Percentiles rank a stretch among this genome's conserved stretches.
Evolutionary conservation across 176 grass and related monocot species (phyloP).

Genomic region (Oryza coarctata): DNA sequence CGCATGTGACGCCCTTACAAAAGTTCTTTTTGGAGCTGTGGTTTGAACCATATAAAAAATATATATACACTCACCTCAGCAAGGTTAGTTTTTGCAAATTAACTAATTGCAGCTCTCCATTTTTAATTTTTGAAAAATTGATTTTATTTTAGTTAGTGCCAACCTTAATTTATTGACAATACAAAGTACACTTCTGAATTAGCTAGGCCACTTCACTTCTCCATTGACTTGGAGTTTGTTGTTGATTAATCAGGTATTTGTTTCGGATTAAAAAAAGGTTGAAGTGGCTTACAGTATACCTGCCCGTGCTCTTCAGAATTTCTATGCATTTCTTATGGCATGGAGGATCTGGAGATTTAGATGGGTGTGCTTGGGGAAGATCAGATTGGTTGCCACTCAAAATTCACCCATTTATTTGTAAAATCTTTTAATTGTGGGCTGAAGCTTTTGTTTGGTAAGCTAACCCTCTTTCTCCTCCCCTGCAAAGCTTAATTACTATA

Average conservation of each 20-base stretch:
- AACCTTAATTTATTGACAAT: neutral
- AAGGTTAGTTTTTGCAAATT: neutral
- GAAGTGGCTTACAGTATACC: neutral
- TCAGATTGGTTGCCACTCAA: slow-evolving; percentile 18
- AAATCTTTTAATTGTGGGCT: neutral
- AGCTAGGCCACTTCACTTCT: neutral
- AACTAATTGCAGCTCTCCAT: neutral
- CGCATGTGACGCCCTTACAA: neutral
- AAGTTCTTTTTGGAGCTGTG: neutral
- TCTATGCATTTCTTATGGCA: neutral
- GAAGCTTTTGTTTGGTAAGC: slow-evolving; percentile 28
- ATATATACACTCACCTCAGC: neutral
- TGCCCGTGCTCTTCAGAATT: neutral
- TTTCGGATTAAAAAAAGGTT: neutral
- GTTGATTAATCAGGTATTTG: neutral
- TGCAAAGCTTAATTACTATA: neutral
- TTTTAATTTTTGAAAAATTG: neutral
- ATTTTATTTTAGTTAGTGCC: neutral
- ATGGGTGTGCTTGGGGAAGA: neutral
- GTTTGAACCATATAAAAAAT: neutral
- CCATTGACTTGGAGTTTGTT: neutral
- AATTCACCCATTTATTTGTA: neutral
- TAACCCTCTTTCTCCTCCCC: slow-evolving; percentile 27
- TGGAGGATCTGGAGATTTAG: neutral
- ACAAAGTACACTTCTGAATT: neutral